These are phyloP conservation scores for Clarireedia homoeocarpa DNA, from an alignment of 2,329 filamentous ascomycete species.

Conservation along the genomic window DNA sequence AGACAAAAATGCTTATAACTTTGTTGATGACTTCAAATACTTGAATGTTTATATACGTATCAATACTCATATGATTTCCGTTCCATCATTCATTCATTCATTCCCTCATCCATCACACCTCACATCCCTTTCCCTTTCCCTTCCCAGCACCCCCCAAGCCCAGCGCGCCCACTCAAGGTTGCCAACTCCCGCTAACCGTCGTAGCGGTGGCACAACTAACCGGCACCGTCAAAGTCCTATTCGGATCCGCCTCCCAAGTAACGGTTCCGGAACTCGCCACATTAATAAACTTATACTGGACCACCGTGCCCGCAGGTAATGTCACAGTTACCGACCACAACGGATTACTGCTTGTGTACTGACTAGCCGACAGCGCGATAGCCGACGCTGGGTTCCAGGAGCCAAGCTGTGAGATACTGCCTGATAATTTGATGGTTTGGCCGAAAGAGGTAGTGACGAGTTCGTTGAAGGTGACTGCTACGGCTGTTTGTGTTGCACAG, in stretches of 20 bases:
- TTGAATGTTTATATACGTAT: background rate
- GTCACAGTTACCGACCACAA: constrained; percentile 52
- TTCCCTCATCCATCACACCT: background rate
- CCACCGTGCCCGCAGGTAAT: constrained; percentile 45
- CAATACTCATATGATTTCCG: too few species aligned
- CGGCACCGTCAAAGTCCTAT: constrained; percentile 25
- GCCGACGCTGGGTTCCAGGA: constrained; percentile 51
- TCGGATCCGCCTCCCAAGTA: constrained; percentile 54
- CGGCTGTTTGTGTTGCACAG: constrained; percentile 36
- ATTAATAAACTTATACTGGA: constrained; percentile 65
- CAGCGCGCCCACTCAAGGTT: background rate
- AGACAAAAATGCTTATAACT: too few species aligned
- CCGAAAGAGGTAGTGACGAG: constrained; percentile 49
- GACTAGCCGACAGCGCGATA: constrained; percentile 46
- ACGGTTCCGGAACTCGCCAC: constrained; percentile 46
- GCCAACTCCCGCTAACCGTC: constrained; percentile 21
- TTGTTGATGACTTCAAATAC: background rate
- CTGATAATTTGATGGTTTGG: constrained; percentile 58
- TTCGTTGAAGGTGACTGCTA: constrained; percentile 57
- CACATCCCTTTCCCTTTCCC: background rate
- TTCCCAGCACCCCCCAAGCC: background rate
- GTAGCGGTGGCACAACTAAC: constrained; percentile 18
- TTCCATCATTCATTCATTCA: background rate
- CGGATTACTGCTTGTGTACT: constrained; percentile 52
- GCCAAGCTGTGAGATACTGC: constrained; percentile 51